These are phyloP conservation scores for Carallia pectinifolia DNA, from an alignment of 345 rosid genomes.

Conservation along the genomic window DNA sequence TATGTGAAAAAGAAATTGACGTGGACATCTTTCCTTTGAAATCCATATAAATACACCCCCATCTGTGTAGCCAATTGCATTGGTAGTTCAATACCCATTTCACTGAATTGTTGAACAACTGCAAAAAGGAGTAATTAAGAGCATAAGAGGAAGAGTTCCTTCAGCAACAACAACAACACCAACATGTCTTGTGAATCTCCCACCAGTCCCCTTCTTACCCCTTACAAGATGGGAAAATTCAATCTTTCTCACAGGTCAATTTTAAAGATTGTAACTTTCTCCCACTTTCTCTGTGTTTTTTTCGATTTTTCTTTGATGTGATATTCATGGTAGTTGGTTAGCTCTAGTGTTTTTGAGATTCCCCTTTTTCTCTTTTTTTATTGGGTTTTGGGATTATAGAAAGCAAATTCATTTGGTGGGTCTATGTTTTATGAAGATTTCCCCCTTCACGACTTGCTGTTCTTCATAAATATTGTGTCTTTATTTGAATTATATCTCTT, in stretches of 20 bases:
- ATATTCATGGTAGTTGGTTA: background rate
- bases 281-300: background rate
- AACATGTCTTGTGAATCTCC: background rate
- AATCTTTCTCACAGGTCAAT: constrained; percentile 32
- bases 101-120: too few species aligned
- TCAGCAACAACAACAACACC: background rate
- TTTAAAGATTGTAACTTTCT: background rate
- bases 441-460: too few species aligned
- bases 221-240: constrained; percentile 36
- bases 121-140: background rate
- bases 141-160: background rate
- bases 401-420: background rate
- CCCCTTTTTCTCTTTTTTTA: background rate
- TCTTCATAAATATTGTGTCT: background rate
- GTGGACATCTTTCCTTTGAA: too few species aligned
- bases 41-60: too few species aligned
- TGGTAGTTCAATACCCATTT: too few species aligned
- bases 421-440: too few species aligned
- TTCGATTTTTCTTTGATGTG: background rate
- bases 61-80: too few species aligned
- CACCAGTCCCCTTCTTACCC: constrained; percentile 29
- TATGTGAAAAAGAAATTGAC: too few species aligned
- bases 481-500: background rate
- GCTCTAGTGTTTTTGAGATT: background rate
- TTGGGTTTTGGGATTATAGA: too few species aligned